Conservation (phyloP, 345 rosid species). For the Eucalyptus regnans region DNA sequence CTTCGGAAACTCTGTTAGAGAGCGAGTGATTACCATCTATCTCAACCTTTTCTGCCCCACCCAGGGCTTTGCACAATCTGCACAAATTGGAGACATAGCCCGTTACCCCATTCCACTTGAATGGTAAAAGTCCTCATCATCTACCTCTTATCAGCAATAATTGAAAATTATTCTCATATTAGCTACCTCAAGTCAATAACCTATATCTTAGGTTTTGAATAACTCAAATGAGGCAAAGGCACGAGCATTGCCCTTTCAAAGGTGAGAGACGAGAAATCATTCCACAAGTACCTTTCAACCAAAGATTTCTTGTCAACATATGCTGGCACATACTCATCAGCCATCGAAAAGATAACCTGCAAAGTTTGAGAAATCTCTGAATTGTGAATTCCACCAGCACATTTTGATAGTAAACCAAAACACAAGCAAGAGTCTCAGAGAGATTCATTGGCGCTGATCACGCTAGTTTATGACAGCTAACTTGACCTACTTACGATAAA, state of each 20-base stretch:
- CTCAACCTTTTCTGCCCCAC: constrained; percentile 90
- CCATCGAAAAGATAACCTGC: constrained; percentile 94
- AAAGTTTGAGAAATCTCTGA: background rate
- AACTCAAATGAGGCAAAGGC: background rate
- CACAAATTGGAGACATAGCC: background rate
- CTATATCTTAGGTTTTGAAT: background rate
- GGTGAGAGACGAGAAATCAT: background rate
- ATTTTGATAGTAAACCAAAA: background rate
- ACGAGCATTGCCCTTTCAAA: background rate
- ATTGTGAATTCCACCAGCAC: background rate
- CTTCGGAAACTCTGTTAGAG: constrained; percentile 76
- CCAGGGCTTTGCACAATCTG: constrained; percentile 89
- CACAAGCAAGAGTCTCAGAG: background rate
- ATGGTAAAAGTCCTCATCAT: background rate
- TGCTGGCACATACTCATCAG: constrained; percentile 76
- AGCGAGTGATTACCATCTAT: constrained; percentile 92
- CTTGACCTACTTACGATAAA: background rate
- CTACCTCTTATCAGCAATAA: background rate
- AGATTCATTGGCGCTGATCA: background rate
- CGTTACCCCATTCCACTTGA: background rate
- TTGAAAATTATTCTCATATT: background rate
- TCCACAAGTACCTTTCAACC: constrained; percentile 53
- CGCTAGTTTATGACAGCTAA: background rate
- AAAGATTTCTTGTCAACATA: constrained; percentile 81
- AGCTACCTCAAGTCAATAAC: background rate